Evolutionary conservation across 306 rosid species (phyloP).

Genomic region (Trifolium dubium): DNA sequence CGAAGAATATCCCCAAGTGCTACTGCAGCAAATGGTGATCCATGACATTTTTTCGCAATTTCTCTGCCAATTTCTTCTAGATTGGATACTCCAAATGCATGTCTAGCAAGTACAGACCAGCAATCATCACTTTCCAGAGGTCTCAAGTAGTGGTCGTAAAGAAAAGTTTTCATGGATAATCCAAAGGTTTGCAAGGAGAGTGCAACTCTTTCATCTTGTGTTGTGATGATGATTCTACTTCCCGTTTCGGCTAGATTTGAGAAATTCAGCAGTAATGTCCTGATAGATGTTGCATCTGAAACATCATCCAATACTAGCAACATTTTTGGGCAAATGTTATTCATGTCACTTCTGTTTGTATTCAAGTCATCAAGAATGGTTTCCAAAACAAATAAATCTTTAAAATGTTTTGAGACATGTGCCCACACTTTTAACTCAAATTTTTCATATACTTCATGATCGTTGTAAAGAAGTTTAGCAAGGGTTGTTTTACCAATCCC

Average conservation of each 20-base stretch:
- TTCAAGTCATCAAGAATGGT: background rate
- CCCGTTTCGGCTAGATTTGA: background rate
- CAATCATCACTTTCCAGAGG: background rate
- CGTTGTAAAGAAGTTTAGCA: background rate
- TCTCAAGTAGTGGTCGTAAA: background rate
- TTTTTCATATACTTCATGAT: background rate
- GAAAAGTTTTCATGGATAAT: background rate
- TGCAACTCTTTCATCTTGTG: background rate
- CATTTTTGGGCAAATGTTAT: too few species aligned
- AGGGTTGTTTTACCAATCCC: background rate
- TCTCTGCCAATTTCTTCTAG: constrained; percentile 39
- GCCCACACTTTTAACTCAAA: background rate
- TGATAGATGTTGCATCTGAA: background rate
- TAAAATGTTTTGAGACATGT: background rate
- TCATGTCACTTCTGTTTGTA: too few species aligned
- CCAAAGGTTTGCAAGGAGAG: background rate
- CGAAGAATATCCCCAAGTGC: background rate
- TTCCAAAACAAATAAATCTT: background rate
- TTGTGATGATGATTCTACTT: background rate
- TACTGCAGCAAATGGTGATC: background rate
- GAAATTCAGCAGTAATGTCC: background rate
- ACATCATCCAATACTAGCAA: background rate
- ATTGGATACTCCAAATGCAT: constrained; percentile 42
- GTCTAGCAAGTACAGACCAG: constrained; percentile 32
- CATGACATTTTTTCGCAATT: background rate